Evolutionary conservation across 805 yeast species (phyloP).

Genomic region (baker's yeast (Saccharomyces cerevisiae)): DNA sequence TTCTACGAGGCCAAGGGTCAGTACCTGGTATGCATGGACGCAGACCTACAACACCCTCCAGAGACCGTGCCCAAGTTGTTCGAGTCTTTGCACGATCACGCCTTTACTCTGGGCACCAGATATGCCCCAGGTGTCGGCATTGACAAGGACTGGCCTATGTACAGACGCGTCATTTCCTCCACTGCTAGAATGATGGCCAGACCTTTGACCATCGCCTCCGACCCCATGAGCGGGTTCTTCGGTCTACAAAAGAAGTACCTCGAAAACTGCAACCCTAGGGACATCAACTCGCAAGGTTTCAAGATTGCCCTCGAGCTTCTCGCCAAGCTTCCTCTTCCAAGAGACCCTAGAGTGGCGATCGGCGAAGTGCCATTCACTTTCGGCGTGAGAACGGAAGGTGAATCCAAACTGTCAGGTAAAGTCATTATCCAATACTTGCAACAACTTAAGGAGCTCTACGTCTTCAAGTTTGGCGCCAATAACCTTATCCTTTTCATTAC

Average conservation of each 20-base stretch:
- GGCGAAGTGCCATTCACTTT: constrained; percentile 45
- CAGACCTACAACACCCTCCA: constrained; percentile 48
- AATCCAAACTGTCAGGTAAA: constrained; percentile 41
- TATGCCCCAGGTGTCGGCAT: constrained; percentile 49
- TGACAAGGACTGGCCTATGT: constrained; percentile 46
- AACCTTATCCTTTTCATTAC: constrained; percentile 31
- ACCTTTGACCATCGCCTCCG: constrained; percentile 44
- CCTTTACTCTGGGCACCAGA: constrained; percentile 44
- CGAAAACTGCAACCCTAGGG: constrained; percentile 27
- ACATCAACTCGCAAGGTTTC: constrained; percentile 39
- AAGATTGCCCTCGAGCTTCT: constrained; percentile 42
- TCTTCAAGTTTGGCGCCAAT: constrained; percentile 38
- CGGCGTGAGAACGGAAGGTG: constrained; percentile 49
- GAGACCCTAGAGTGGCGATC: constrained; percentile 23
- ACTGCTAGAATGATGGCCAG: constrained; percentile 43
- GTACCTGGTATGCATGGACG: constrained; percentile 44
- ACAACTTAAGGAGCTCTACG: constrained; percentile 40
- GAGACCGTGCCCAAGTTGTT: constrained; percentile 41
- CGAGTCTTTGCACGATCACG: constrained; percentile 33
- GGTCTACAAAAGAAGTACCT: constrained; percentile 42
- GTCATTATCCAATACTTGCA: constrained; percentile 41
- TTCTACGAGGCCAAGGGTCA: constrained; percentile 41
- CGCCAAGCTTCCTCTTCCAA: constrained; percentile 39
- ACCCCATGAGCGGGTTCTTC: constrained; percentile 47
- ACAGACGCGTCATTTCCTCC: constrained; percentile 41